Conservation (phyloP, 805 yeast genomes). For the Saccharomycopsis capsularis region DNA sequence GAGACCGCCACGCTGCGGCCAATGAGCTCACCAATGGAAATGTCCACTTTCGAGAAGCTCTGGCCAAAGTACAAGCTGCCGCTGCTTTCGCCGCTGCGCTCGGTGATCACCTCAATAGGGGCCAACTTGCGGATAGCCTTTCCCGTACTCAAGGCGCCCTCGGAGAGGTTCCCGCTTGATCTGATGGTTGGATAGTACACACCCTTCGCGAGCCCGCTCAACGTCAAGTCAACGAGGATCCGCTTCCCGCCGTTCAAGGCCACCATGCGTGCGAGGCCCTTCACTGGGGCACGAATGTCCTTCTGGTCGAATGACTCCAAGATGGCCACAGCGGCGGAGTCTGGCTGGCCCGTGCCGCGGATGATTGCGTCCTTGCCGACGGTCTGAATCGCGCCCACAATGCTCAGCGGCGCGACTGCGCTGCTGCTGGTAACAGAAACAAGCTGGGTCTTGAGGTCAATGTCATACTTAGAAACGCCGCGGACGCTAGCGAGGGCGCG, state of each 20-base stretch:
- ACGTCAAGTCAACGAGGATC: constrained; percentile 64
- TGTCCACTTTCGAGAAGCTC: constrained; percentile 21
- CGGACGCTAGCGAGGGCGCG: constrained; percentile 43
- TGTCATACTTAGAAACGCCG: constrained; percentile 45
- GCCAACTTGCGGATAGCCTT: constrained; percentile 37
- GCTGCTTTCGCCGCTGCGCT: constrained; percentile 19
- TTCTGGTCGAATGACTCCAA: constrained; percentile 58
- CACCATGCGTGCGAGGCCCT: constrained; percentile 84
- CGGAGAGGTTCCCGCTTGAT: constrained; percentile 66
- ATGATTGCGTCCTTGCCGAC: constrained; percentile 88
- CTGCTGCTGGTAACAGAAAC: constrained; percentile 65
- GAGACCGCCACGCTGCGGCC: constrained; percentile 51
- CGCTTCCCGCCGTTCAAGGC: constrained; percentile 47
- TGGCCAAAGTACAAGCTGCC: constrained; percentile 12
- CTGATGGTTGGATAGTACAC: constrained; percentile 64
- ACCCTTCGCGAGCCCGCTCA: constrained; percentile 61
- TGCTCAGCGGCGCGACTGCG: constrained; percentile 63
- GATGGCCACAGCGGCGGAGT: constrained; percentile 87
- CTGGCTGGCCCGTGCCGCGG: constrained; percentile 82
- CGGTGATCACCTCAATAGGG: constrained; percentile 25
- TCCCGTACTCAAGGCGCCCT: constrained; percentile 68
- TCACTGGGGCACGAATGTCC: constrained; percentile 51
- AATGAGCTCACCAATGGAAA: constrained; percentile 53
- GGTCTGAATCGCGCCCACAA: constrained; percentile 59
- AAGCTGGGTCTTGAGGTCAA: constrained; percentile 52